phyloP scores from a whole-genome alignment of 441 rosid species.

The Populus hybrid region DNA sequence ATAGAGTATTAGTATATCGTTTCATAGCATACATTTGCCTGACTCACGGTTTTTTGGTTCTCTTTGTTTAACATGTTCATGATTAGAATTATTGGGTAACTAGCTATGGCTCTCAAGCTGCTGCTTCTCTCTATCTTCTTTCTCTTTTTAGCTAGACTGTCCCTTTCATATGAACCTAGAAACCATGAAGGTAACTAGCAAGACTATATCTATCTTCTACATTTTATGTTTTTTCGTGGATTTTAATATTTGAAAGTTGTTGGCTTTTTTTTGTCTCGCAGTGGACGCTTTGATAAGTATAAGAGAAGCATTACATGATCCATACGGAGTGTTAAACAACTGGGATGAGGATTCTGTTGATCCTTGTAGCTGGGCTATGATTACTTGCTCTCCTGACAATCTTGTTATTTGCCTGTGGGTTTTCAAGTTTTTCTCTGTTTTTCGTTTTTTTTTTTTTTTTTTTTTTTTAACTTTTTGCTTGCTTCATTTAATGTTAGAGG shows the following conservation, averaged over 20 bases:
- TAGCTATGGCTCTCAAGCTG: constrained; percentile 31
- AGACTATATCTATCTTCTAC: background rate
- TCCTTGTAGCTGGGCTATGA: constrained; percentile 97
- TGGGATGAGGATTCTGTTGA: constrained; percentile 95
- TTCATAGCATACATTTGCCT: background rate
- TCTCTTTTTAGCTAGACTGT: constrained; percentile 28
- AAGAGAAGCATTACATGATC: constrained; percentile 55
- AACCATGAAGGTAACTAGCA: constrained; percentile 75
- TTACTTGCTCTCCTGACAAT: constrained; percentile 75
- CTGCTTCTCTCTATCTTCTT: constrained; percentile 20
- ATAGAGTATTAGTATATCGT: background rate
- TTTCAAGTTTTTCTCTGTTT: background rate
- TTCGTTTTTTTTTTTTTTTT: background rate
- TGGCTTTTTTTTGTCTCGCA: constrained; percentile 18
- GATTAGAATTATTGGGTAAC: background rate
- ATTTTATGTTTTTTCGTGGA: background rate
- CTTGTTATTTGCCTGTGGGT: constrained; percentile 77
- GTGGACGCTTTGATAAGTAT: constrained; percentile 79
- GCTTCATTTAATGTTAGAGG: background rate
- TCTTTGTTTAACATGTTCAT: constrained; percentile 11
- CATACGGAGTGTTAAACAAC: constrained; percentile 74
- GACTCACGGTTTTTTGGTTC: constrained; percentile 4
- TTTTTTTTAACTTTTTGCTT: background rate
- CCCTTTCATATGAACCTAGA: constrained; percentile 64
- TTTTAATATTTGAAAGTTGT: background rate